A percentile compares a stretch with the other conserved stretches of the same genome.
Evolutionary conservation across 2,329 filamentous ascomycete species (phyloP).

Genomic region (Penicillium verrucosum): DNA sequence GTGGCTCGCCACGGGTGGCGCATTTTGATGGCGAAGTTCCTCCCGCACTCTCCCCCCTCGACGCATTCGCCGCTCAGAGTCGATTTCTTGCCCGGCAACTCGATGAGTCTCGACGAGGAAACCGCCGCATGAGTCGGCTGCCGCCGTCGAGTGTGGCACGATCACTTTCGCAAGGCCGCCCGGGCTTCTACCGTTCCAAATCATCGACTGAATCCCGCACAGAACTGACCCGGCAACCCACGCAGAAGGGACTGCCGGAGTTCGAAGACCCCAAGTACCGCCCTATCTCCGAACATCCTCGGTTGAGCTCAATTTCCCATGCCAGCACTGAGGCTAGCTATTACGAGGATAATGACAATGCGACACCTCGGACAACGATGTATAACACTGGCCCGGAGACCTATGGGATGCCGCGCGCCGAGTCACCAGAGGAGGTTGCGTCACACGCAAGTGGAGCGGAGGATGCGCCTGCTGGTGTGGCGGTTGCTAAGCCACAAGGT

Average conservation of each 20-base stretch:
- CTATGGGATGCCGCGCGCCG: conserved; percentile 29
- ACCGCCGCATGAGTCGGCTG: conserved; percentile 77
- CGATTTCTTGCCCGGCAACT: conserved; percentile 82
- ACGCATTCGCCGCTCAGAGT: conserved; percentile 91
- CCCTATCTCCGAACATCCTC: conserved; percentile 71
- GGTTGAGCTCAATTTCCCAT: conserved; percentile 61
- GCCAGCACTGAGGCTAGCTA: conserved; percentile 27
- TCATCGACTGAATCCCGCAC: conserved; percentile 55
- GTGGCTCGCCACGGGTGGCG: conserved; percentile 66
- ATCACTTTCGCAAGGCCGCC: conserved; percentile 72
- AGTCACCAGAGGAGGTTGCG: conserved; percentile 33
- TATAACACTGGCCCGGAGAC: conserved; percentile 13
- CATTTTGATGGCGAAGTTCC: conserved; percentile 74
- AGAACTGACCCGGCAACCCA: conserved; percentile 38
- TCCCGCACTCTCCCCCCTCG: conserved; percentile 86
- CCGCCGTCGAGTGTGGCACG: conserved; percentile 79
- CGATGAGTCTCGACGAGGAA: conserved; percentile 70
- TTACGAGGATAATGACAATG: conserved; percentile 38
- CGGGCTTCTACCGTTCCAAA: conserved; percentile 75
- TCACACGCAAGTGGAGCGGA: conserved; percentile 16
- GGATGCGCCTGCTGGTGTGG: conserved; percentile 18
- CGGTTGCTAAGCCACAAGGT: conserved; percentile 24
- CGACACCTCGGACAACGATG: conserved; percentile 25
- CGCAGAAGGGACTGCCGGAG: conserved; percentile 35
- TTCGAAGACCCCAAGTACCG: conserved; percentile 50